These are phyloP conservation scores for Salix brachista DNA, from an alignment of 345 rosid genomes.

Conservation along the genomic window DNA sequence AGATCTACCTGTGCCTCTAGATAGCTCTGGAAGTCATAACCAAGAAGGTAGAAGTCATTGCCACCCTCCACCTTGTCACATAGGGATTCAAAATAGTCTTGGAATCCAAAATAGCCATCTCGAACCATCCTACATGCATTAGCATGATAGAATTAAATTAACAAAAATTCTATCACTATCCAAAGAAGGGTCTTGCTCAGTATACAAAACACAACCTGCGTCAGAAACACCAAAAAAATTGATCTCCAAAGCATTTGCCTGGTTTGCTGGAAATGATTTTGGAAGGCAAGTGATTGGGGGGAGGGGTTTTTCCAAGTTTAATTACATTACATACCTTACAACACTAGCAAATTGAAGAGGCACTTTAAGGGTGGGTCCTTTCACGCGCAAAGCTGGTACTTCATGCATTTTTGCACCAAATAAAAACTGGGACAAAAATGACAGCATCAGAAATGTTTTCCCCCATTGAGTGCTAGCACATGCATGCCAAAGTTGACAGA, in stretches of 20 bases:
- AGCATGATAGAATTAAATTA: not conserved
- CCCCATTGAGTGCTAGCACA: not conserved
- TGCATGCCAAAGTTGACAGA: not conserved
- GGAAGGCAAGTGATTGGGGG: no score
- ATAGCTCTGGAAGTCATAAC: conserved; percentile 38
- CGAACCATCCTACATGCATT: conserved; percentile 33
- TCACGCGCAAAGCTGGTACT: conserved; percentile 34
- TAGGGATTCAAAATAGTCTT: conserved; percentile 36
- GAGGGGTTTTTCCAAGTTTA: not conserved
- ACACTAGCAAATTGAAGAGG: conserved; percentile 50
- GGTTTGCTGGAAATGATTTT: no score
- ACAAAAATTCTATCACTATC: not conserved
- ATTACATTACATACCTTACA: conserved; percentile 32
- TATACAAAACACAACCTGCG: not conserved
- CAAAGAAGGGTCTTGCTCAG: no score
- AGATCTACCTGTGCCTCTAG: conserved; percentile 37
- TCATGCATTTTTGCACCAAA: conserved; percentile 42
- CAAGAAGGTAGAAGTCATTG: conserved; percentile 38
- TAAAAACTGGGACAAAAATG: conserved; percentile 28
- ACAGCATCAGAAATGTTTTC: conserved; percentile 9
- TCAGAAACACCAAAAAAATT: no score
- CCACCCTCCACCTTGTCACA: conserved; percentile 38
- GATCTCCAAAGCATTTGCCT: no score
- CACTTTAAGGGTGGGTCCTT: conserved; percentile 27
- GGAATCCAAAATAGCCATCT: conserved; percentile 39